Conservation (phyloP, 805 yeast genomes). For the Saccharomyces eubayanus region DNA sequence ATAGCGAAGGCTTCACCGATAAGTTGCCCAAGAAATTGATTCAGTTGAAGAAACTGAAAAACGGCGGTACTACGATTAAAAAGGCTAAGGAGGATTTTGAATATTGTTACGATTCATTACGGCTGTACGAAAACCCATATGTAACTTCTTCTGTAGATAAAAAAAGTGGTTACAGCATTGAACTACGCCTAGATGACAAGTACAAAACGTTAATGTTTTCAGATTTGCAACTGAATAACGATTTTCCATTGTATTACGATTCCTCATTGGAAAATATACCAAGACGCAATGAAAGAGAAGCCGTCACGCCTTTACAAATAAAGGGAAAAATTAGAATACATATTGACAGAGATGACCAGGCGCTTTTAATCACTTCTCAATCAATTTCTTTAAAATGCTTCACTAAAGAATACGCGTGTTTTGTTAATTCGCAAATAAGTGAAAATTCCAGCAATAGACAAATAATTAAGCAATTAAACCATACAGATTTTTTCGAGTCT, state of each 20-base stretch:
- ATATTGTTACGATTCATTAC: constrained; percentile 13
- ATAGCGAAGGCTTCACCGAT: not conserved
- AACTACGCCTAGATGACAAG: constrained; percentile 8
- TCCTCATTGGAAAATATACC: not conserved
- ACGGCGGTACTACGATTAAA: constrained; percentile 17
- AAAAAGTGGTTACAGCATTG: constrained; percentile 10
- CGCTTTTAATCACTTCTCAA: constrained; percentile 8
- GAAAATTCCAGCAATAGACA: not conserved
- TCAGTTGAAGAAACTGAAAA: constrained; percentile 10
- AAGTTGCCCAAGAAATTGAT: constrained; percentile 6
- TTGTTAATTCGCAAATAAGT: constrained; percentile 3
- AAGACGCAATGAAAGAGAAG: not conserved
- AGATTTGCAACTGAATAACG: constrained; percentile 7
- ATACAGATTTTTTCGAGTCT: not conserved
- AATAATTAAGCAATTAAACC: not conserved
- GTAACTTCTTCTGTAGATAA: constrained; percentile 4
- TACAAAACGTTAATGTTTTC: constrained; percentile 10
- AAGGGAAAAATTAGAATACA: constrained; percentile 6
- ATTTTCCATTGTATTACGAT: not conserved
- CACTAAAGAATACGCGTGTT: constrained; percentile 12
- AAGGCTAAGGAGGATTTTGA: constrained; percentile 12
- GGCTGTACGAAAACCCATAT: constrained; percentile 11
- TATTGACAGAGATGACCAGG: not conserved
- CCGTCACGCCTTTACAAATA: not conserved
- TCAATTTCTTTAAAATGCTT: constrained; percentile 14